These are phyloP conservation scores for Stentor coeruleus DNA, from an alignment of 73 alveolate species.

Conservation along the genomic window DNA sequence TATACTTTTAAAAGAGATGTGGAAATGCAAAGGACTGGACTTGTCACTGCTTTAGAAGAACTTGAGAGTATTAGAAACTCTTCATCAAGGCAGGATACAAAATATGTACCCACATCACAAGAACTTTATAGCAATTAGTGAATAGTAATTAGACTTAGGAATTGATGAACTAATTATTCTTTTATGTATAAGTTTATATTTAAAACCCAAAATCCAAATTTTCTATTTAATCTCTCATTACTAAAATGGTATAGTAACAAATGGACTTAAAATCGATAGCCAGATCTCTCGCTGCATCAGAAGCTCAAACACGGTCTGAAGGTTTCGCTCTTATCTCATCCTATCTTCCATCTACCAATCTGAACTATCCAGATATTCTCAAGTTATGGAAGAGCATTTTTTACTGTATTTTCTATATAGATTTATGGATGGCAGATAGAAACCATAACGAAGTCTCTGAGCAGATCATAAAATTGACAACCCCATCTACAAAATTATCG, in stretches of 20 bases:
- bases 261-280: background rate
- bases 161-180: too few species aligned
- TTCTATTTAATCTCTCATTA: too few species aligned
- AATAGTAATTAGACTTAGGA: too few species aligned
- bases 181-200: too few species aligned
- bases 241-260: too few species aligned
- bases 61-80: conserved; percentile 34
- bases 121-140: too few species aligned
- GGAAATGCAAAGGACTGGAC: conserved; percentile 54
- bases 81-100: too few species aligned
- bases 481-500: background rate
- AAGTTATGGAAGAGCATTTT: background rate
- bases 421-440: background rate
- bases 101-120: too few species aligned
- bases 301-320: background rate
- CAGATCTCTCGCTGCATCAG: background rate
- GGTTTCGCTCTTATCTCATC: background rate
- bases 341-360: background rate
- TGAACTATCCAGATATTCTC: background rate
- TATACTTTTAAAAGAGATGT: conserved; percentile 71
- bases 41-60: conserved; percentile 35
- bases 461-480: background rate
- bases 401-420: background rate
- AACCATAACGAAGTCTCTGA: background rate
- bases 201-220: too few species aligned